These are phyloP conservation scores for Betula pendula DNA, from an alignment of 306 rosid species.

Conservation along the genomic window DNA sequence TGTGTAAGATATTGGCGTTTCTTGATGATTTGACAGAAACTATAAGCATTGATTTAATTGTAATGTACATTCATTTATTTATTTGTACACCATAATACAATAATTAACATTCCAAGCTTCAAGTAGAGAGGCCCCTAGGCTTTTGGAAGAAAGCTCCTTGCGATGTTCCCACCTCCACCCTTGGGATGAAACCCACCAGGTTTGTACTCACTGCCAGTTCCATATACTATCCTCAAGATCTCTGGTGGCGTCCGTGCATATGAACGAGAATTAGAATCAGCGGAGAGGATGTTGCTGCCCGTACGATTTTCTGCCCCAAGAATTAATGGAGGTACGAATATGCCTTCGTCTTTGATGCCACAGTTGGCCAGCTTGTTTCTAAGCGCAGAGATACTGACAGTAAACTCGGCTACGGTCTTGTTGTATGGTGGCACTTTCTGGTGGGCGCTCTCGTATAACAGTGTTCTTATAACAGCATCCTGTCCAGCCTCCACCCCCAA, in stretches of 20 bases:
- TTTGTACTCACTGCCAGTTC: conserved; percentile 7
- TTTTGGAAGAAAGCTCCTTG: conserved; percentile 5
- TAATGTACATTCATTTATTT: too few relatives aligned
- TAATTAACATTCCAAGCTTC: background rate
- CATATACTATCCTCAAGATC: conserved; percentile 27
- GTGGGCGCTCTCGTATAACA: conserved; percentile 7
- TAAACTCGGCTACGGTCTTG: conserved; percentile 31
- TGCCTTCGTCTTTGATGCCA: conserved; percentile 38
- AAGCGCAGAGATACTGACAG: conserved; percentile 4
- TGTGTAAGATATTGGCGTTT: too few relatives aligned
- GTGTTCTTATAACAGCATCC: conserved; percentile 27
- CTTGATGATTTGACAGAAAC: too few relatives aligned
- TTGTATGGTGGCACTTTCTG: conserved; percentile 22
- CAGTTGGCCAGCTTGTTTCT: conserved; percentile 23
- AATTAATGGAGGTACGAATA: conserved; percentile 6
- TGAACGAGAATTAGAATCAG: conserved; percentile 22
- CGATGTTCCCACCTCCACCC: conserved; percentile 34
- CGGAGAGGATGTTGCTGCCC: conserved; percentile 25
- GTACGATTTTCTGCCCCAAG: conserved; percentile 34
- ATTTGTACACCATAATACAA: too few relatives aligned
- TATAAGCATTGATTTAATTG: too few relatives aligned
- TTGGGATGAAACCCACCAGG: conserved; percentile 33
- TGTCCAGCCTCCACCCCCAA: conserved; percentile 32
- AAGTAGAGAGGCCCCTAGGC: background rate
- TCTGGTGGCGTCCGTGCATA: conserved; percentile 25